A percentile compares a stretch with the other conserved stretches of the same genome.
Conservation (phyloP, 192 early-diverging fungal species). For the Chytriomyces sp. region DNA sequence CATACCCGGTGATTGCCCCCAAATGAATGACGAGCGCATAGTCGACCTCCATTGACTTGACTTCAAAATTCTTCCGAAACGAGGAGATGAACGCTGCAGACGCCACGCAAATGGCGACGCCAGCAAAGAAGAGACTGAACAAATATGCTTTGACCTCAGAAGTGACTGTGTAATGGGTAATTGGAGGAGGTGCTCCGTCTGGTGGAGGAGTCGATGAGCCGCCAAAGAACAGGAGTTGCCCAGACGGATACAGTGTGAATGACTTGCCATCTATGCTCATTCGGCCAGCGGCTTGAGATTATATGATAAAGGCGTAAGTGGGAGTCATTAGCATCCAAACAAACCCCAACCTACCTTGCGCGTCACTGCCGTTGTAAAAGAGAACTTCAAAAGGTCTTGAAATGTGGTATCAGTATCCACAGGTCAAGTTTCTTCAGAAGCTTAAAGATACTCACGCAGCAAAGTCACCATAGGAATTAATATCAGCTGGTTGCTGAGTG, state of each 20-base stretch:
- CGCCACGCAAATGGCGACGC: not conserved
- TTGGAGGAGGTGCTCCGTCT: not conserved
- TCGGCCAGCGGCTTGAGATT: constrained; percentile 10
- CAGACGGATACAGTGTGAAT: not conserved
- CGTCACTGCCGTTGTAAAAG: constrained; percentile 8
- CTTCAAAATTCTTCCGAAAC: not conserved
- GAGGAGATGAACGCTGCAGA: not conserved
- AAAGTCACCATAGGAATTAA: constrained; percentile 26
- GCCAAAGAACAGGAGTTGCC: constrained; percentile 6
- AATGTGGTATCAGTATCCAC: not conserved
- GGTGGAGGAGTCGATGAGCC: not conserved
- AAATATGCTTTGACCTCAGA: not conserved
- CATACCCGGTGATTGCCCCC: not conserved
- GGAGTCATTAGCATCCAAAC: not conserved
- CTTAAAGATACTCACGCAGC: not conserved
- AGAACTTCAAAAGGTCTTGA: constrained; percentile 6
- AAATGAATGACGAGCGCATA: not conserved
- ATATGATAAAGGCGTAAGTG: not conserved
- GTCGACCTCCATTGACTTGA: not conserved
- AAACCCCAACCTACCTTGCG: not conserved
- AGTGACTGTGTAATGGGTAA: not conserved
- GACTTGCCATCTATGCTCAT: not conserved
- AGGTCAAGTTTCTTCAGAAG: not conserved
- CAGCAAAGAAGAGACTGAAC: not conserved
- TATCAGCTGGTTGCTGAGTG: not conserved